A percentile compares a stretch with the other conserved stretches of the same genome.
These are phyloP conservation scores for Aspergillus carlsbadensis DNA, from an alignment of 495 filamentous ascomycete genomes.

Conservation along the genomic window DNA sequence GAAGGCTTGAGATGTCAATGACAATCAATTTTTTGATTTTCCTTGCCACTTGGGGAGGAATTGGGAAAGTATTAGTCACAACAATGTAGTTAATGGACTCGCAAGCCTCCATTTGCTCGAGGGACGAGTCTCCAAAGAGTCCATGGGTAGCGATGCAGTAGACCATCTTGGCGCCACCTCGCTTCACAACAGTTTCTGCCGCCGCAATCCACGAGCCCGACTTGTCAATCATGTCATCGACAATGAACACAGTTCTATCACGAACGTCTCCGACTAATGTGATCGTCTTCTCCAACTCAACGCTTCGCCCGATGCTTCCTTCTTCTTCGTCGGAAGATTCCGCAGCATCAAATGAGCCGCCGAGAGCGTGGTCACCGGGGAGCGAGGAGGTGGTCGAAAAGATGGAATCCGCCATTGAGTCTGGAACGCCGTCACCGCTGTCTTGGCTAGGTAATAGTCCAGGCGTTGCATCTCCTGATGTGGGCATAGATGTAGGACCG, in stretches of 20 bases:
- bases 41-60: constrained; percentile 65
- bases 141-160: constrained; percentile 98
- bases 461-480: constrained; percentile 50
- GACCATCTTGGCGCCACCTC: constrained; percentile 86
- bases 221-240: constrained; percentile 99
- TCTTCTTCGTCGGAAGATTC: constrained; percentile 90
- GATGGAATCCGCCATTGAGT: constrained; percentile 65
- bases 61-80: constrained; percentile 95
- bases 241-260: constrained; percentile 81
- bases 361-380: constrained; percentile 62
- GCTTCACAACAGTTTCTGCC: constrained; percentile 95
- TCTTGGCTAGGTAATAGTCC: constrained; percentile 32
- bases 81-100: constrained; percentile 90
- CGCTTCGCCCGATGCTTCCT: constrained; percentile 63
- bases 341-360: constrained; percentile 76
- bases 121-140: constrained; percentile 83
- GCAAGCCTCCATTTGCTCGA: constrained; percentile 88
- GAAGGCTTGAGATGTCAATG: constrained; percentile 81
- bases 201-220: constrained; percentile 95
- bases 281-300: constrained; percentile 85
- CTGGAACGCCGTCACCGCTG: constrained; percentile 46
- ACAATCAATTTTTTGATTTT: constrained; percentile 81
- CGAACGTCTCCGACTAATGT: constrained; percentile 93
- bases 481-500: constrained; percentile 58
- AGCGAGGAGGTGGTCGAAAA: constrained; percentile 59